These are phyloP conservation scores for Komagataella ulmi DNA, from an alignment of 805 yeast genomes.

Conservation along the genomic window DNA sequence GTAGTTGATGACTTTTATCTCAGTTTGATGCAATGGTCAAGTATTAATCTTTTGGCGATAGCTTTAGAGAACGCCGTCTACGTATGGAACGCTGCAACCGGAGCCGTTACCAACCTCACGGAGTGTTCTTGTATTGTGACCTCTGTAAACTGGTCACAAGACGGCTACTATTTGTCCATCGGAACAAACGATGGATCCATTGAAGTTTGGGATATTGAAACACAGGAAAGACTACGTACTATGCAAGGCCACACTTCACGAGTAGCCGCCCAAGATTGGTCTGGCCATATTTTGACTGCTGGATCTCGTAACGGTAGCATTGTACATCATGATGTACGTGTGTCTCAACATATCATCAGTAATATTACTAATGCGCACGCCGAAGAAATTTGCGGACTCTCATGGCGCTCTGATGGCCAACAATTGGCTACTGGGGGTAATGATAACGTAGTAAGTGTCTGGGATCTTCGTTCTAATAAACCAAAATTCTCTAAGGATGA, in stretches of 20 bases:
- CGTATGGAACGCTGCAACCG: constrained; percentile 84
- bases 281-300: constrained; percentile 64
- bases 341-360: constrained; percentile 59
- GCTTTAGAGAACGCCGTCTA: constrained; percentile 78
- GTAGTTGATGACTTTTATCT: constrained; percentile 85
- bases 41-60: constrained; percentile 68
- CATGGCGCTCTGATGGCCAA: constrained; percentile 72
- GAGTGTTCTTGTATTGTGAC: constrained; percentile 48
- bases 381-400: constrained; percentile 89
- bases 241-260: constrained; percentile 66
- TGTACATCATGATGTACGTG: constrained; percentile 81
- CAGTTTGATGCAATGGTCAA: constrained; percentile 81
- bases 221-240: constrained; percentile 60
- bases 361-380: constrained; percentile 45
- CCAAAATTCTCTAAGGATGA: constrained; percentile 68
- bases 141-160: constrained; percentile 83
- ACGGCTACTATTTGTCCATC: constrained; percentile 73
- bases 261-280: constrained; percentile 79
- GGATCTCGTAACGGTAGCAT: constrained; percentile 83
- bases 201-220: constrained; percentile 90
- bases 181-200: constrained; percentile 75
- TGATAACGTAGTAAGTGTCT: constrained; percentile 82
- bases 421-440: constrained; percentile 90
- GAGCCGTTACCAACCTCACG: constrained; percentile 53
- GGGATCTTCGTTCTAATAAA: constrained; percentile 66